Evolutionary conservation across 2,329 filamentous ascomycete genomes (phyloP), one percentile per base, ranked within the genome.

Genomic region (Cytospora piceicola): DNA sequence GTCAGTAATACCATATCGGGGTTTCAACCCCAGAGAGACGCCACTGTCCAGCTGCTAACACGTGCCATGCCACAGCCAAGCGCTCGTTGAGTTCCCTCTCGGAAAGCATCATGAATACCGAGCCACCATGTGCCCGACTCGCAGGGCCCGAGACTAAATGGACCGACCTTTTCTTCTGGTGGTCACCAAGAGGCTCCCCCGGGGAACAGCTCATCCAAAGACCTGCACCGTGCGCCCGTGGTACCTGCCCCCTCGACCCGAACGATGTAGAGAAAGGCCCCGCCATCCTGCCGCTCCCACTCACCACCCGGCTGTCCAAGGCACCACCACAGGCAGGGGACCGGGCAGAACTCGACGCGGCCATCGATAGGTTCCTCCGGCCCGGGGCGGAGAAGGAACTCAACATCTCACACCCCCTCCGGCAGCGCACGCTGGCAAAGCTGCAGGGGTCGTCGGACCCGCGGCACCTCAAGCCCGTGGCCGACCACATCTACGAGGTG

Each of bases 401-500:
- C 65, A 83, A 83, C 71, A 79, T 83, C 65, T 79, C 81, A 4
- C 74, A 77, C 0, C 66, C 74, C 2, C 77, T 82, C 67, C 79
- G 81, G 49, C 73, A 75, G 49, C 69, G 75, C 7, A 78, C 76
- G 15, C 75, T 82, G 11, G 65, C 72, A 30, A 75, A 71, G 5
- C 73, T 82, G 17, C 71, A 75, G 24, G 69, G 69, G 7, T 77
- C 77, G 7, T 73, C 74, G 0, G 76, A 81, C 63, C 79, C 81
- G 0, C 69, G 70, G 5, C 72, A 77, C 61, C 75, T 83, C n/a
- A 69, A 70, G 24, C 79, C 80, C 24, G 72, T 82, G 7, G 80
- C 79, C 34, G 80, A 82, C 65, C 80, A 83, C 71, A 77, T 80
- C 46, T 81, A 82, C 70, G 72, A 76, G 36, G 77, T 83, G 34